Conservation (phyloP, 2,329 filamentous ascomycete genomes). For the Dendrostoma leiphaemia region DNA sequence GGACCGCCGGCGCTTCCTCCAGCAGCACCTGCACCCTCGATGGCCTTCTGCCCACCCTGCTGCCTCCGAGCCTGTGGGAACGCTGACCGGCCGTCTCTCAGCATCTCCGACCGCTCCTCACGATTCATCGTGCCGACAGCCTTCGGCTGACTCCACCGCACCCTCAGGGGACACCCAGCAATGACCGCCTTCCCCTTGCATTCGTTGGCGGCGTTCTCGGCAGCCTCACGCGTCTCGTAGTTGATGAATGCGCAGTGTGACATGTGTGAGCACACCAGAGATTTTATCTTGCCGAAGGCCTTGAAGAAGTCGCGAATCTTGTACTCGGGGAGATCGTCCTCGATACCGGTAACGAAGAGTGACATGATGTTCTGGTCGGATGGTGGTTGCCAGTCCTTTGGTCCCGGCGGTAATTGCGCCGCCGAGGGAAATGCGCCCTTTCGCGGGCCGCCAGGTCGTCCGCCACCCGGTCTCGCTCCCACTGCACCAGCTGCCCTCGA, state of each 20-base stretch:
- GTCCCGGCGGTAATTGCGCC: constrained; percentile 73
- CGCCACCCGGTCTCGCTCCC: constrained; percentile 42
- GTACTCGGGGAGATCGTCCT: constrained; percentile 93
- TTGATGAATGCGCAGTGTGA: constrained; percentile 97
- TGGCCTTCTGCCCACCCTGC: constrained; percentile 30
- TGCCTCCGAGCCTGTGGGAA: constrained; percentile 46
- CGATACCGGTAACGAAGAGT: constrained; percentile 90
- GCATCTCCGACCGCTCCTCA: constrained; percentile 78
- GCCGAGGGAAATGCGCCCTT: constrained; percentile 64
- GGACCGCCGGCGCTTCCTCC: constrained; percentile 24
- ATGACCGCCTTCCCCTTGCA: constrained; percentile 89
- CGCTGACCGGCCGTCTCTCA: constrained; percentile 69
- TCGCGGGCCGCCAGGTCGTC: constrained; percentile 40
- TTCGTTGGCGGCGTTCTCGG: constrained; percentile 79
- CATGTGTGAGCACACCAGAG: constrained; percentile 92
- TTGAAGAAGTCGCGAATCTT: constrained; percentile 90
- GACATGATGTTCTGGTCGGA: constrained; percentile 84
- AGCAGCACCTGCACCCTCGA: constrained; percentile 28
- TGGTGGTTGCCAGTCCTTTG: constrained; percentile 83
- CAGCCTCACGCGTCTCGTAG: constrained; percentile 78
- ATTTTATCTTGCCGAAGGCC: constrained; percentile 84
- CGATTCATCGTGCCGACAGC: constrained; percentile 88
- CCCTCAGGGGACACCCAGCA: constrained; percentile 82
- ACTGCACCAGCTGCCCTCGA: constrained; percentile 49
- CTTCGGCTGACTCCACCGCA: constrained; percentile 92